Base-by-base conservation (phyloP, 176 grass and related monocot genomes). In the Bolboschoenus planiculmis region DNA sequence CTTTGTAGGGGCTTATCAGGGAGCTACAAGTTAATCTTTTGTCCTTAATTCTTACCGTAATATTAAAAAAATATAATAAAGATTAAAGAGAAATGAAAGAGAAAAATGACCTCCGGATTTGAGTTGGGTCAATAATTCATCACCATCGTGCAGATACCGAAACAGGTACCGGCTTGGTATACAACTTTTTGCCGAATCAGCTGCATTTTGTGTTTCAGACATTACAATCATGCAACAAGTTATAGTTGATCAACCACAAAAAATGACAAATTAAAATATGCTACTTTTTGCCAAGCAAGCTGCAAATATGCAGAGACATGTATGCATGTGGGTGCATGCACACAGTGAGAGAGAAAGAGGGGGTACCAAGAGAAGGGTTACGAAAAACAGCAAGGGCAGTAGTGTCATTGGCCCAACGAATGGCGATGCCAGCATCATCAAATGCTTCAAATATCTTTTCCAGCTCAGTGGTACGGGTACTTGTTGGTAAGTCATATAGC, bases 401-500 rank as follows among this genome's bases (percentile, higher is more conserved):
- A 62, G 90, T 90, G 80, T 95, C 95, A 87, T 93, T 95, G 55
- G 95, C 76, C 95, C 95, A 95, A 30, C 89, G 95, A 76, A 98
- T 91, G 73, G 87, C 78, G 60, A 95, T 81, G 50, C 82, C 89
- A n/a, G 82, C 82, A 57, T 88, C 92, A 83, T 85, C 91, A 70
- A 88, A 91, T 62, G 85, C 90, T n/a, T 91, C 87, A 71, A 95
- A 93, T 77, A 93, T 85, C 79, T 70, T 93, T 81, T 93, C 92
- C 84, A 98, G 73, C 73, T 98, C 95, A 42, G 56, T 84, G 15
- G 90, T 91, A 20, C 83, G 58, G 14, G 89, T 93, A 33, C 84
- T 93, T 67, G 90, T 62, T 20, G 90, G 58, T 57, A 93, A 91
- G 46, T 93, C 87, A 56, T 93, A 91, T 4, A 98, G 79, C 76